Percentiles rank a stretch among this genome's conserved stretches.
phyloP scores from a whole-genome alignment of 139 green algal species.

The Picochlorum costavermella region DNA sequence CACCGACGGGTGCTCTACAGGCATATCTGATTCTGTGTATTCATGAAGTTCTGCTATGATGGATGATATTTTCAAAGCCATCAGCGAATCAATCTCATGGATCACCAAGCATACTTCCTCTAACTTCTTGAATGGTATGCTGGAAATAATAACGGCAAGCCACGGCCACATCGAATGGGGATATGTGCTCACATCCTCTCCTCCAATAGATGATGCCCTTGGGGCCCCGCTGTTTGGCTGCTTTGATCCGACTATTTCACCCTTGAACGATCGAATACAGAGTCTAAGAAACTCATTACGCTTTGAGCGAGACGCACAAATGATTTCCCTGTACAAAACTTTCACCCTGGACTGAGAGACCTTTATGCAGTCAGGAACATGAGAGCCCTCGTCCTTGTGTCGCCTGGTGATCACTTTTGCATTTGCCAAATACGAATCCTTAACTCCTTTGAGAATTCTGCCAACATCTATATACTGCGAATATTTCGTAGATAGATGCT shows the following conservation, averaged over 20 bases:
- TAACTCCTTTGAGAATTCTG: constrained; percentile 7
- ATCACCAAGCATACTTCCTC: constrained; percentile 10
- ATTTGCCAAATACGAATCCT: background rate
- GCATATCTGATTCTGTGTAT: background rate
- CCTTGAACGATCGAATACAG: background rate
- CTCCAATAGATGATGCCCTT: background rate
- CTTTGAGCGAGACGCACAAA: background rate
- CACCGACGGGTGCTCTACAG: constrained; percentile 1
- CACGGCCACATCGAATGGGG: background rate
- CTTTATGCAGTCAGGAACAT: background rate
- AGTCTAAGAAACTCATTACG: background rate
- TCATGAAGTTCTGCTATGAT: constrained; percentile 3
- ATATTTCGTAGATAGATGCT: constrained; percentile 14
- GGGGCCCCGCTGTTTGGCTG: background rate
- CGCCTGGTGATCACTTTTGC: background rate
- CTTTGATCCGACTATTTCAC: background rate
- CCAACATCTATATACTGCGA: constrained; percentile 21
- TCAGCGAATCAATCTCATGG: background rate
- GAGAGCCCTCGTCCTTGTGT: background rate
- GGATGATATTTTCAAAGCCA: background rate
- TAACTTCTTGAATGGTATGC: constrained; percentile 1
- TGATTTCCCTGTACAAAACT: background rate
- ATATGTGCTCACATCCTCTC: background rate
- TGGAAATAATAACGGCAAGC: background rate
- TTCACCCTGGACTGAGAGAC: background rate